Evolutionary conservation across 805 yeast genomes (phyloP).

Genomic region (Kodamaea leandrae): DNA sequence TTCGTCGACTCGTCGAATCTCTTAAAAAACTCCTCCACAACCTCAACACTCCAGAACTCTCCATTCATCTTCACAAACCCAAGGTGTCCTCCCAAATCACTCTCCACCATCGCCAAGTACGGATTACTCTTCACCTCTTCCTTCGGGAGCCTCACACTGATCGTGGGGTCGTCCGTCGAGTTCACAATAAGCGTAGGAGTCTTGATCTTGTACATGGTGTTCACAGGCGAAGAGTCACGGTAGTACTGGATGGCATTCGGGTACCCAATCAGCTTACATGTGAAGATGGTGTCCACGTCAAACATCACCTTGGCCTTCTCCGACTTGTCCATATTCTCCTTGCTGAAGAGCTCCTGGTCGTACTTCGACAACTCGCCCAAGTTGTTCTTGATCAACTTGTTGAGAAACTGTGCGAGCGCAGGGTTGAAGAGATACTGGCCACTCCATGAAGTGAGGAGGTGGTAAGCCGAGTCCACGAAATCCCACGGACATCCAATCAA

Average conservation of each 20-base stretch:
- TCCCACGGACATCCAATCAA: slow-evolving; percentile 75
- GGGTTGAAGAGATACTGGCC: slow-evolving; percentile 37
- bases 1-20: slow-evolving; percentile 15
- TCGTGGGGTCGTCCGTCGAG: slow-evolving; percentile 74
- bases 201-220: slow-evolving; percentile 48
- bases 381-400: slow-evolving; percentile 33
- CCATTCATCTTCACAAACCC: slow-evolving; percentile 70
- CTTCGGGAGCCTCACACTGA: slow-evolving; percentile 54
- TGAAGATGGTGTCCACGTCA: slow-evolving; percentile 64
- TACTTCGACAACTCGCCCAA: slow-evolving; percentile 30
- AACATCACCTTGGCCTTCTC: slow-evolving; percentile 32
- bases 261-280: slow-evolving; percentile 67
- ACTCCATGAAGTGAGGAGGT: slow-evolving; percentile 37
- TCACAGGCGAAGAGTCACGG: slow-evolving; percentile 55
- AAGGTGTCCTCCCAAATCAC: slow-evolving; percentile 76
- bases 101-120: slow-evolving; percentile 52
- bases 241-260: slow-evolving; percentile 65
- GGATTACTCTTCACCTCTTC: slow-evolving; percentile 56
- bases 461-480: slow-evolving; percentile 46
- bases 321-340: slow-evolving; percentile 19
- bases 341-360: slow-evolving; percentile 26
- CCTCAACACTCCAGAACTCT: slow-evolving; percentile 57
- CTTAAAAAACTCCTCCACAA: slow-evolving; percentile 35
- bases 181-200: slow-evolving; percentile 66
- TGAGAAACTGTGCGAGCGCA: slow-evolving; percentile 30